Evolutionary conservation across 495 filamentous ascomycete species (phyloP).

Genomic region (Aspergillus baeticus): DNA sequence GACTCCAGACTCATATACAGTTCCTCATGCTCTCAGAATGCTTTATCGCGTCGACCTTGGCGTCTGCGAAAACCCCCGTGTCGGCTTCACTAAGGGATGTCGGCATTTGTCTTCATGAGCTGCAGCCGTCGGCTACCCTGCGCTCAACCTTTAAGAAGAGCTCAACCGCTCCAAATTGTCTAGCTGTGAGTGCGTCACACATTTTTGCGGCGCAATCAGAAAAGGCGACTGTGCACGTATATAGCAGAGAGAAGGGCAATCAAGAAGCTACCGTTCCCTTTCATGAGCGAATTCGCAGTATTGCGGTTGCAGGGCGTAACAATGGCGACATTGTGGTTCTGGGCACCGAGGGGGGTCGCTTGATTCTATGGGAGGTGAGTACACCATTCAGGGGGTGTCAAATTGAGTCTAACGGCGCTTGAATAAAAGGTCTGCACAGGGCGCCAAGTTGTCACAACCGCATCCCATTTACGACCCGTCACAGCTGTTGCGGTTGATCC

Average conservation of each 20-base stretch:
- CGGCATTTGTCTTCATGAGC: constrained; percentile 79
- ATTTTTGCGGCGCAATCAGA: constrained; percentile 87
- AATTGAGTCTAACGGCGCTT: neutral
- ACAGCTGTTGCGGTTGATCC: constrained; percentile 71
- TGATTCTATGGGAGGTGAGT: constrained; percentile 90
- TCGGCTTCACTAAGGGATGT: constrained; percentile 70
- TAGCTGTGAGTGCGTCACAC: constrained; percentile 80
- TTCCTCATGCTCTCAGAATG: constrained; percentile 74
- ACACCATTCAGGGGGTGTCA: neutral
- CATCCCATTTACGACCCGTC: constrained; percentile 83
- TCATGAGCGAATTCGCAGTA: constrained; percentile 75
- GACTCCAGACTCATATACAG: constrained; percentile 17
- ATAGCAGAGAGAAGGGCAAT: constrained; percentile 75
- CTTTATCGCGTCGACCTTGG: constrained; percentile 73
- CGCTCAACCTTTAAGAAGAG: constrained; percentile 89
- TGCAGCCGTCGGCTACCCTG: constrained; percentile 69
- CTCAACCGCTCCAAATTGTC: constrained; percentile 70
- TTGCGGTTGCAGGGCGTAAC: constrained; percentile 59
- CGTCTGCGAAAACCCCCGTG: constrained; percentile 61
- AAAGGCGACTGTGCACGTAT: constrained; percentile 91
- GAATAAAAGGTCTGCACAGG: constrained; percentile 73
- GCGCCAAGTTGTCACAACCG: constrained; percentile 80
- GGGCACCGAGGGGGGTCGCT: constrained; percentile 81
- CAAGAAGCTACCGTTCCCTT: constrained; percentile 87
- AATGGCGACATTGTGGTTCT: constrained; percentile 69